These are phyloP conservation scores for Amanita fuliginea DNA, from an alignment of 768 basidiomycete species.

Conservation along the genomic window DNA sequence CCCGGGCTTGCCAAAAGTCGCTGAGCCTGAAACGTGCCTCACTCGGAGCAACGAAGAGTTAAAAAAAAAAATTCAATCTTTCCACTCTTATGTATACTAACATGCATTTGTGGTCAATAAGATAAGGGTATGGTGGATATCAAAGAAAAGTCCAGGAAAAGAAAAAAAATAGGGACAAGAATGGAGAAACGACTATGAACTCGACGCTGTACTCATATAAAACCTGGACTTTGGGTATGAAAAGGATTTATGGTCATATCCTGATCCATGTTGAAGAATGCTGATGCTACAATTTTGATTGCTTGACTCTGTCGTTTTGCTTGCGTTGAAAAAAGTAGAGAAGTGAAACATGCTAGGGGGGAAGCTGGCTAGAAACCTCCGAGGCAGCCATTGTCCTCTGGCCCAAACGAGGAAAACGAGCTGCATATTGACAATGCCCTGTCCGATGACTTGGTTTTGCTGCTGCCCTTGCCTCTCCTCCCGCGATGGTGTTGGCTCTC, in stretches of 20 bases:
- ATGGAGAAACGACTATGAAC: background rate
- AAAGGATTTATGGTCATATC: background rate
- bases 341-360: background rate
- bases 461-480: slow-evolving; percentile 8
- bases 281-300: slow-evolving; percentile 2
- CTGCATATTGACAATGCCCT: slow-evolving; percentile 11
- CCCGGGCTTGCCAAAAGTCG: no score
- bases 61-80: background rate
- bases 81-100: background rate
- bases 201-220: background rate
- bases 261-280: background rate
- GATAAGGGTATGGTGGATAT: slow-evolving; percentile 1
- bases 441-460: slow-evolving; percentile 9
- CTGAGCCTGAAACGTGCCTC: no score
- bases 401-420: slow-evolving; percentile 15
- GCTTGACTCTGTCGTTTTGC: background rate
- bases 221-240: background rate
- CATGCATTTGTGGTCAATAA: slow-evolving; percentile 1
- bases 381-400: slow-evolving; percentile 28
- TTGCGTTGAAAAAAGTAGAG: background rate
- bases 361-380: slow-evolving; percentile 28
- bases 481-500: slow-evolving; percentile 6
- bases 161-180: no score
- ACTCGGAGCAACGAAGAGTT: no score
- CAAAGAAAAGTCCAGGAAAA: background rate